A percentile compares a stretch with the other conserved stretches of the same genome.
Conservation (phyloP, 2,329 filamentous ascomycete species). For the Colletotrichum musae region DNA sequence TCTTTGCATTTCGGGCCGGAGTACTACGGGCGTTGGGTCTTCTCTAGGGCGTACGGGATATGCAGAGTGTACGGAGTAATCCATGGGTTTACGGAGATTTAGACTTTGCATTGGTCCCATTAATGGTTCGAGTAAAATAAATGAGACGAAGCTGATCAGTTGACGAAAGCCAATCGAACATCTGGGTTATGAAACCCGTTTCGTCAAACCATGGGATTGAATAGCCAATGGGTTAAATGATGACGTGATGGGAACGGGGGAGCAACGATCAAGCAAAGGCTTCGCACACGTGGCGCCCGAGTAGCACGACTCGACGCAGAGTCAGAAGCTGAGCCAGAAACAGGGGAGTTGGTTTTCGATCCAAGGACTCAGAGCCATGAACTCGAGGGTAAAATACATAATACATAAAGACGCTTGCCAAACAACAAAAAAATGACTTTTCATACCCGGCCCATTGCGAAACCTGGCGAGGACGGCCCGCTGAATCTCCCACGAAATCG, state of each 20-base stretch:
- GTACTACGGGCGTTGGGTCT: constrained; percentile 17
- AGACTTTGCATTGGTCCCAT: constrained; percentile 21
- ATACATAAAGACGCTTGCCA: background rate
- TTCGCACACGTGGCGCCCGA: background rate
- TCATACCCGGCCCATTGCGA: background rate
- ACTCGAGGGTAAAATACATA: background rate
- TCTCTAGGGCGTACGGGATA: constrained; percentile 16
- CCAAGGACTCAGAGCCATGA: background rate
- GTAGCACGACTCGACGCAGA: background rate
- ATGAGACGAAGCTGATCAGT: constrained; percentile 18
- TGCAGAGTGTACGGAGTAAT: constrained; percentile 17
- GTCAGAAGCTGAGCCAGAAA: background rate
- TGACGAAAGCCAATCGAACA: background rate
- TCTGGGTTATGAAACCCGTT: constrained; percentile 12
- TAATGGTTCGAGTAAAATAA: constrained; percentile 23
- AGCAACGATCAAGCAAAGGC: background rate
- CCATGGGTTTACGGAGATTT: background rate
- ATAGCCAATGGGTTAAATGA: background rate
- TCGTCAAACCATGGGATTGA: background rate
- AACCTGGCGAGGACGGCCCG: background rate
- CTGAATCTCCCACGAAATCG: background rate
- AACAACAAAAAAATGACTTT: background rate
- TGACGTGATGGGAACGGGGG: constrained; percentile 2
- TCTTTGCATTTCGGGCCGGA: constrained; percentile 1
- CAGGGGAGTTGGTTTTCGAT: background rate